A percentile compares a stretch with the other conserved stretches of the same genome.
phyloP scores from a whole-genome alignment of 1,284 basidiomycete species.

The Pascua guehoae region DNA sequence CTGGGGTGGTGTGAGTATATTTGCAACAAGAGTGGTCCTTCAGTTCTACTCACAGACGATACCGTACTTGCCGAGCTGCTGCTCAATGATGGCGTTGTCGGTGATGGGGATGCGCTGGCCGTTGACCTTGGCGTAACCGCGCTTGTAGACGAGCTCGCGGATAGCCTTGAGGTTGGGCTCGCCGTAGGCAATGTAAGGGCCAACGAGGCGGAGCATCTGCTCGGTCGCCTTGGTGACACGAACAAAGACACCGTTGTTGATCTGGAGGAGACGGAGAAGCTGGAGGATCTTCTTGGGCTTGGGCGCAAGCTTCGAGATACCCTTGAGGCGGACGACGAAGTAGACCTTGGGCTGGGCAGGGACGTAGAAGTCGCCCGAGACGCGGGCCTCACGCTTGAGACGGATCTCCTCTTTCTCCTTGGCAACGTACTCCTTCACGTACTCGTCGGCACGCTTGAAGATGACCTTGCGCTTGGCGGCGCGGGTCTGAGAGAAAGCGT shows the following conservation, averaged over 20 bases:
- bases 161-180: conserved; percentile 89
- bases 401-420: conserved; percentile 97
- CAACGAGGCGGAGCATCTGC: conserved; percentile 96
- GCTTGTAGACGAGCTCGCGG: conserved; percentile 98
- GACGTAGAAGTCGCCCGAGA: conserved; percentile 95
- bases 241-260: conserved; percentile 99
- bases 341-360: conserved; percentile 94
- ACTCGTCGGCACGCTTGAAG: conserved; percentile 99
- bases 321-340: conserved; percentile 95
- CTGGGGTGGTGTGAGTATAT: conserved; percentile 12
- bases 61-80: conserved; percentile 86
- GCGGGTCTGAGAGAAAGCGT: conserved; percentile 59
- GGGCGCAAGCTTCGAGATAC: conserved; percentile 99
- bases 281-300: conserved; percentile 99
- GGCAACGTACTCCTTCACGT: conserved; percentile 92
- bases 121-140: conserved; percentile 97
- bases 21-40: not conserved
- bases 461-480: conserved; percentile 93
- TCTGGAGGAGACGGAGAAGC: conserved; percentile 95
- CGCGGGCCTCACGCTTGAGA: conserved; percentile 86
- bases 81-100: conserved; percentile 92
- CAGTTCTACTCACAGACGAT: conserved; percentile 69
- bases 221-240: conserved; percentile 94
- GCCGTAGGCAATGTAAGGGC: conserved; percentile 97
- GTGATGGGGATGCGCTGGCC: conserved; percentile 94